Percentiles rank a stretch among this genome's conserved stretches.
Conservation (phyloP, 208 protist genomes). For the Blechomonas ayalai region DNA sequence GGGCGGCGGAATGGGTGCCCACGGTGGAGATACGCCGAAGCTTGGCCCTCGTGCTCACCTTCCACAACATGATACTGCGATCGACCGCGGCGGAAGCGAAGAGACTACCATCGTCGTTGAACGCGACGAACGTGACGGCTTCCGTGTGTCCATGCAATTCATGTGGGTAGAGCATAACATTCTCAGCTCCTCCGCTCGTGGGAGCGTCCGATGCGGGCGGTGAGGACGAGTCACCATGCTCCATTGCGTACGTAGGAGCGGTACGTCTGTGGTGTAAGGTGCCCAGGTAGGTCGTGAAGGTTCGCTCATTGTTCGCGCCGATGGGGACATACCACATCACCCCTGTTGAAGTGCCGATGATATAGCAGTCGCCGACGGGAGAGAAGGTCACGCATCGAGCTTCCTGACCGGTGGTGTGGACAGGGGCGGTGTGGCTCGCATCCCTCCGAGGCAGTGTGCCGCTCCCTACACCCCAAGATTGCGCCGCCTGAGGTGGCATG, state of each 20-base stretch:
- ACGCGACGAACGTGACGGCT: slow-evolving; percentile 30
- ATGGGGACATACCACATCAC: slow-evolving; percentile 34
- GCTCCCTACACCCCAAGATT: no score
- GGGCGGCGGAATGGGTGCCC: slow-evolving; percentile 4
- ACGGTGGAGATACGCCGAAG: slow-evolving; percentile 28
- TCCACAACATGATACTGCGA: slow-evolving; percentile 49
- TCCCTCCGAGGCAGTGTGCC: no score
- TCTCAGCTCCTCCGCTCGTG: slow-evolving; percentile 1
- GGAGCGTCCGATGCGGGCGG: not conserved
- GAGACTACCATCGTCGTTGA: slow-evolving; percentile 43
- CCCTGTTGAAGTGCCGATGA: slow-evolving; percentile 37
- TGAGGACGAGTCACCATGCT: not conserved
- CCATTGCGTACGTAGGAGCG: not conserved
- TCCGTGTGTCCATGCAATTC: slow-evolving; percentile 33
- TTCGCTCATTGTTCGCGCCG: not conserved
- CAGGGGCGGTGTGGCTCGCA: no score
- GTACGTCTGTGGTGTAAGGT: slow-evolving; percentile 8
- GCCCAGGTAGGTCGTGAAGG: slow-evolving; percentile 20
- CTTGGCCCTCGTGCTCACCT: slow-evolving; percentile 25
- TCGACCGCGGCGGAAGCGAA: slow-evolving; percentile 39
- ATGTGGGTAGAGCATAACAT: not conserved
- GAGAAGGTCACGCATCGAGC: slow-evolving; percentile 40
- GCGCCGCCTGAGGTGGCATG: no score
- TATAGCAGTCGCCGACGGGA: slow-evolving; percentile 28
- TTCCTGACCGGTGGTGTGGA: not conserved